phyloP scores from a whole-genome alignment of 805 yeast species.

The Wickerhamiella kazuoi region DNA sequence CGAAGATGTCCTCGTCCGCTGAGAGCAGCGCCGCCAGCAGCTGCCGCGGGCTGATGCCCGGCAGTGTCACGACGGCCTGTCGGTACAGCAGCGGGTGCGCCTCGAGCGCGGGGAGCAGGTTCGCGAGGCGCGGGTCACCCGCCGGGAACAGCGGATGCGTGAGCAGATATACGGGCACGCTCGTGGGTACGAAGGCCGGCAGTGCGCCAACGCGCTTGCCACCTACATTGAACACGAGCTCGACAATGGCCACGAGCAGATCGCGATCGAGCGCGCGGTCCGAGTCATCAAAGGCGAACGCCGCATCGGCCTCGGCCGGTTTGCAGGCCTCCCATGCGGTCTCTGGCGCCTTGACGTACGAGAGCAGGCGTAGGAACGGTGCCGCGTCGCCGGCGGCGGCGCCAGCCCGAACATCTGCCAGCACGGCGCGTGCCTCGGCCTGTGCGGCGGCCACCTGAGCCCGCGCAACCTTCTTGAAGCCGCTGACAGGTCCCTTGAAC shows the following conservation, averaged over 20 bases:
- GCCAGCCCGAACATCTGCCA: conserved; percentile 24
- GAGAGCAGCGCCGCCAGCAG: conserved; percentile 42
- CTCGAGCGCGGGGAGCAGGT: conserved; percentile 33
- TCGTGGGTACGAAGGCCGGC: conserved; percentile 29
- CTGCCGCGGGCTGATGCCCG: conserved; percentile 46
- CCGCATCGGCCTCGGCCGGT: conserved; percentile 14
- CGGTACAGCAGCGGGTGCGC: conserved; percentile 48
- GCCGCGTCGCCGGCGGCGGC: conserved; percentile 25
- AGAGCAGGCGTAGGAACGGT: conserved; percentile 8
- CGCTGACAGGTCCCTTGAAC: conserved; percentile 1
- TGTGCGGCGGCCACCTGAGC: conserved; percentile 27
- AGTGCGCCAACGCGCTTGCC: neutral
- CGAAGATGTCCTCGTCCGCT: conserved; percentile 43
- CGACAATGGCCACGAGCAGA: conserved; percentile 32
- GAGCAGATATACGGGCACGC: conserved; percentile 49
- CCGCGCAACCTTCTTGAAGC: conserved; percentile 2
- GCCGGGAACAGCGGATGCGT: conserved; percentile 79
- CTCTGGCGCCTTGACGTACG: conserved; percentile 9
- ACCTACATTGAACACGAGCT: conserved; percentile 23
- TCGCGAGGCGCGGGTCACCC: conserved; percentile 25
- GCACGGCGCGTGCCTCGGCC: conserved; percentile 22
- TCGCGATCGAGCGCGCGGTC: conserved; percentile 48
- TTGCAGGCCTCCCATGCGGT: neutral
- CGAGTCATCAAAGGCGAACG: conserved; percentile 41
- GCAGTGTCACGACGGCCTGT: conserved; percentile 69